Evolutionary conservation across 176 grass and related monocot species (phyloP).

Genomic region (Hordeum vulgare): MorexV3_pseudomolecules_assembly NC_058520.1:66626430-66626929

Average conservation of each 20-base stretch:
- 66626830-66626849: constrained; percentile 69
- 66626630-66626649: constrained; percentile 52
- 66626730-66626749: constrained; percentile 89
- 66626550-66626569: constrained; percentile 67
- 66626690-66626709: constrained; percentile 95
- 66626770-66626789: neutral
- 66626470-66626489: constrained; percentile 89
- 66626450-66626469: constrained; percentile 79
- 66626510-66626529: constrained; percentile 76
- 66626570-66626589: constrained; percentile 67
- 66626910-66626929: constrained; percentile 65
- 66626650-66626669: constrained; percentile 72
- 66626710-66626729: constrained; percentile 69
- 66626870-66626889: constrained; percentile 84
- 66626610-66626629: constrained; percentile 47
- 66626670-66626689: constrained; percentile 87
- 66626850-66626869: constrained; percentile 71
- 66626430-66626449: constrained; percentile 59
- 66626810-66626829: constrained; percentile 9
- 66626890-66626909: constrained; percentile 85
- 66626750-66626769: constrained; percentile 43
- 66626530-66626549: constrained; percentile 71
- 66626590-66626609: constrained; percentile 86
- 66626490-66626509: constrained; percentile 85
- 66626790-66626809: constrained; percentile 3